Evolutionary conservation across 176 grass and related monocot genomes (phyloP).

Genomic region (Phyllostachys edulis): DNA sequence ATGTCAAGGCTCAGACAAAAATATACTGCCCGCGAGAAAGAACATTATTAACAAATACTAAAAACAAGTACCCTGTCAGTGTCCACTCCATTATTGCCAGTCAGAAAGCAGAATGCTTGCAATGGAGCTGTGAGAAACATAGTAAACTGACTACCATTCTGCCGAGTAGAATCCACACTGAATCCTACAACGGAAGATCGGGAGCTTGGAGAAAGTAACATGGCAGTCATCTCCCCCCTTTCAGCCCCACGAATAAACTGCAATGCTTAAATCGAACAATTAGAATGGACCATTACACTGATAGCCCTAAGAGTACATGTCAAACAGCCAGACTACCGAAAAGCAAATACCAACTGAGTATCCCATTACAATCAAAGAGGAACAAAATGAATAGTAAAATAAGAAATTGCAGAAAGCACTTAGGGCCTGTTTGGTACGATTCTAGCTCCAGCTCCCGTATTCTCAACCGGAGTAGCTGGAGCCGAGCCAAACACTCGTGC

Average conservation of each 20-base stretch:
- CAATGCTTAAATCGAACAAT: constrained; percentile 10
- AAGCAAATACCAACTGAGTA: background rate
- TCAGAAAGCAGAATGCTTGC: constrained; percentile 86
- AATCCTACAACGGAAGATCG: constrained; percentile 45
- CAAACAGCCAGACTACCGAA: background rate
- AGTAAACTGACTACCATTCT: constrained; percentile 85
- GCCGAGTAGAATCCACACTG: constrained; percentile 54
- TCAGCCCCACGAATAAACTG: constrained; percentile 80
- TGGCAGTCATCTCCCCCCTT: constrained; percentile 81
- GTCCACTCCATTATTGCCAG: constrained; percentile 58
- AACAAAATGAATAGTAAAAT: background rate
- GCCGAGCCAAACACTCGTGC: too few relatives aligned
- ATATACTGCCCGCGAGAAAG: constrained; percentile 16
- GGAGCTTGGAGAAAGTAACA: constrained; percentile 75
- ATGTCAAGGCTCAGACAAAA: constrained; percentile 19
- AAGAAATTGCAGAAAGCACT: background rate
- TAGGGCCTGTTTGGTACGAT: too few relatives aligned
- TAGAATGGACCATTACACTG: constrained; percentile 2
- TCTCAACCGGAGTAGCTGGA: too few relatives aligned
- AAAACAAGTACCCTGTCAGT: constrained; percentile 54
- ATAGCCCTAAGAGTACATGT: background rate
- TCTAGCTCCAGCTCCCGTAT: too few relatives aligned
- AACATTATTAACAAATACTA: background rate
- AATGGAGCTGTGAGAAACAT: constrained; percentile 93
- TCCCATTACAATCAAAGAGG: background rate